These are phyloP conservation scores for Yamadazyma triangularis DNA, from an alignment of 1,139 yeast species.

Conservation along the genomic window DNA sequence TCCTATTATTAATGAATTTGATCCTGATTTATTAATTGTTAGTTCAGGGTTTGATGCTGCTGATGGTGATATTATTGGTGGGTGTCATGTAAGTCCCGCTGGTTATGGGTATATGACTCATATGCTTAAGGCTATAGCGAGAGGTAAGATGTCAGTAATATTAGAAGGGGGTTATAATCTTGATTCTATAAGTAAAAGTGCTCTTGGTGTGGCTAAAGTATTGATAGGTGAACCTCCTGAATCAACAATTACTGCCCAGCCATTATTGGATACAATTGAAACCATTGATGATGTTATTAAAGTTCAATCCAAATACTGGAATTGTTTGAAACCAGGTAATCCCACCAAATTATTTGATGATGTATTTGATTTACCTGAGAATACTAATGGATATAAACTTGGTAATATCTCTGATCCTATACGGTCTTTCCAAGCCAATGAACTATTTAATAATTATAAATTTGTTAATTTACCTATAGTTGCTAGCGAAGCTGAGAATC, in stretches of 20 bases:
- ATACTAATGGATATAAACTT: constrained; percentile 28
- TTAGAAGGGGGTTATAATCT: constrained; percentile 96
- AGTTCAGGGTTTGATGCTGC: constrained; percentile 99
- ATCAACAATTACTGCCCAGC: constrained; percentile 53
- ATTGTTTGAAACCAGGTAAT: constrained; percentile 71
- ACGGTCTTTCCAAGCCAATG: constrained; percentile 62
- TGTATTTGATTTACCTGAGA: constrained; percentile 30
- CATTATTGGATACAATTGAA: constrained; percentile 76
- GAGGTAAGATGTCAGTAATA: constrained; percentile 83
- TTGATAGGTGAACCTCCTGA: constrained; percentile 95
- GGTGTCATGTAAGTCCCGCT: constrained; percentile 91
- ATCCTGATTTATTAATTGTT: constrained; percentile 88
- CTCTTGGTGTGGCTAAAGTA: constrained; percentile 88
- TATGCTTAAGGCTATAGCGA: constrained; percentile 79
- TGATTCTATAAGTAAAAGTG: constrained; percentile 86
- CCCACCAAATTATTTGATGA: constrained; percentile 38
- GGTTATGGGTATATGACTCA: constrained; percentile 98
- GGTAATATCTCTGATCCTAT: constrained; percentile 65
- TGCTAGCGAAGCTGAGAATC: constrained; percentile 20
- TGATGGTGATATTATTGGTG: constrained; percentile 97
- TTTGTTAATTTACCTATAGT: constrained; percentile 71
- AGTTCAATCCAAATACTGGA: constrained; percentile 85
- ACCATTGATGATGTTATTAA: constrained; percentile 81
- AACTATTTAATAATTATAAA: constrained; percentile 48
- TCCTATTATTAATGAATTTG: constrained; percentile 85